phyloP scores from a whole-genome alignment of 441 rosid genomes.

The Gossypium lobatum region DNA sequence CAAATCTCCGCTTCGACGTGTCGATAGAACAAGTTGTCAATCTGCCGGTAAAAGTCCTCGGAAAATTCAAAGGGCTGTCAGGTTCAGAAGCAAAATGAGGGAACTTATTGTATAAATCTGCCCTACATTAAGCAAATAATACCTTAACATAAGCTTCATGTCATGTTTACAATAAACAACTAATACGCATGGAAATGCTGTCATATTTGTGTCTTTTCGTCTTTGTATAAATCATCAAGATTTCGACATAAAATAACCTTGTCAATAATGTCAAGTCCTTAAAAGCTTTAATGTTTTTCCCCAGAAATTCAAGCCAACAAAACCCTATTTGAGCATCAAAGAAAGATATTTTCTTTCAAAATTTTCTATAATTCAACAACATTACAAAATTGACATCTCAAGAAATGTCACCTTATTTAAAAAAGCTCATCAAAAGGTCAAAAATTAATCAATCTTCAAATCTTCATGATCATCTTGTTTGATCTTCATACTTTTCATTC shows the following conservation, averaged over 20 bases:
- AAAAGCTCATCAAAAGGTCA: neutral
- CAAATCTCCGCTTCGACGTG: neutral
- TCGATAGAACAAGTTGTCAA: neutral
- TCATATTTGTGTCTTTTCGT: no score
- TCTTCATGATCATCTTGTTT: conserved; percentile 17
- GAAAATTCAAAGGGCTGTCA: neutral
- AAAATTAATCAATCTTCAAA: conserved; percentile 7
- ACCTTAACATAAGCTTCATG: no score
- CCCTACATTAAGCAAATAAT: no score
- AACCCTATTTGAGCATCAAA: neutral
- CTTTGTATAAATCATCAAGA: neutral
- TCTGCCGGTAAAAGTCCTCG: neutral
- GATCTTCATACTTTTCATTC: conserved; percentile 22
- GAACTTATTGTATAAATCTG: no score
- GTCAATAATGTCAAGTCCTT: neutral
- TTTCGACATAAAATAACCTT: conserved; percentile 8
- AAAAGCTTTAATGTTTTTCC: neutral
- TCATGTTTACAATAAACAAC: neutral
- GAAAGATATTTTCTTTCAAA: neutral
- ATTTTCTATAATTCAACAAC: neutral
- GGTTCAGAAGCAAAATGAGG: no score
- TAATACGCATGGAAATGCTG: no score
- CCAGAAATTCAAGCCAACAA: conserved; percentile 9
- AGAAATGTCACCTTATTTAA: neutral
- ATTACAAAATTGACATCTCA: neutral